Conservation (phyloP, 2,329 filamentous ascomycete species). For the Beauveria australis region DNA sequence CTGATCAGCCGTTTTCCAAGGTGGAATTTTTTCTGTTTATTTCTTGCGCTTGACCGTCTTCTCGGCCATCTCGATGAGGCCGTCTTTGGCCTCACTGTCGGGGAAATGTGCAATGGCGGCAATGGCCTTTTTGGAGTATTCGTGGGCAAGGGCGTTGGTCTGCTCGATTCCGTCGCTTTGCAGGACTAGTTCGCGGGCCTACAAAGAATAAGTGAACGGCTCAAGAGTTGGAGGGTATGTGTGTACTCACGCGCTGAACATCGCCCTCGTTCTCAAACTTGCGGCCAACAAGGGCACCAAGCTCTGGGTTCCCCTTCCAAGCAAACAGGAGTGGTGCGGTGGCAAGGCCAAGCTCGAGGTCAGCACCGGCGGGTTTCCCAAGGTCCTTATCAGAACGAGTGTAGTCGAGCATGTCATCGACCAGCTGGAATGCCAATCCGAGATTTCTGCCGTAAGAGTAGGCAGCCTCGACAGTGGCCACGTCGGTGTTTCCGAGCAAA, state of each 20-base stretch:
- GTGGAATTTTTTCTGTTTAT: constrained; percentile 31
- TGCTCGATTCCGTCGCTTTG: constrained; percentile 84
- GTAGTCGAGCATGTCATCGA: constrained; percentile 97
- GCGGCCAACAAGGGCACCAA: constrained; percentile 82
- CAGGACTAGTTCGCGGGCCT: constrained; percentile 83
- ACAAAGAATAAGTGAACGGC: background rate
- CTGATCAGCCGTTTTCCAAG: constrained; percentile 5
- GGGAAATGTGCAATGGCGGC: constrained; percentile 78
- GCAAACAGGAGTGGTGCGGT: constrained; percentile 93
- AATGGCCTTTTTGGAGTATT: constrained; percentile 84
- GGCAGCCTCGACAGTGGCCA: constrained; percentile 77
- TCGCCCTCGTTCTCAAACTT: constrained; percentile 83
- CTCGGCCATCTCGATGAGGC: constrained; percentile 84
- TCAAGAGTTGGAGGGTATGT: background rate
- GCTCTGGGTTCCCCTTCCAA: constrained; percentile 79
- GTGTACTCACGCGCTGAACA: constrained; percentile 63
- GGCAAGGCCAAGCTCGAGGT: constrained; percentile 85
- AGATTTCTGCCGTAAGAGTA: constrained; percentile 91
- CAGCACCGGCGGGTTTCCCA: constrained; percentile 90
- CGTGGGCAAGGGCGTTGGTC: constrained; percentile 80
- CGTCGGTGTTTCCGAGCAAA: constrained; percentile 69
- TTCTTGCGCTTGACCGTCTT: constrained; percentile 88
- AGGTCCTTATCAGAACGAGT: constrained; percentile 77
- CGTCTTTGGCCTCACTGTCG: constrained; percentile 88
- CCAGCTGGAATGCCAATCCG: constrained; percentile 90